Base-by-base conservation (phyloP, 1,284 basidiomycete genomes). In the Sanguinoderma infundibulare region DNA sequence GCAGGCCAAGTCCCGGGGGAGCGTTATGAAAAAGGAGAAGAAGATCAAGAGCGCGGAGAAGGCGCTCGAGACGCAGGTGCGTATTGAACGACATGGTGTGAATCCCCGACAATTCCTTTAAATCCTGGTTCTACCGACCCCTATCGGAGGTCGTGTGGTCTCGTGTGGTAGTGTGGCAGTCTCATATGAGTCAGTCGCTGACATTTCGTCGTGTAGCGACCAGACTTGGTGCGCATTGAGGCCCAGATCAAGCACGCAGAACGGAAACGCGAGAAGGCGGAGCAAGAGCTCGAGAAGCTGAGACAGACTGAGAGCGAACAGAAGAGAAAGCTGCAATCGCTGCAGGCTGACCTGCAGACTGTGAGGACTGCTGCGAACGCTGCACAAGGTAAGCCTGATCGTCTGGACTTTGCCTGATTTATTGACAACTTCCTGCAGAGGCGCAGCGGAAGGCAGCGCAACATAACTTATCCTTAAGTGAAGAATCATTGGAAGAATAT, bases 401-500 rank as follows among this genome's bases (percentile, higher is more conserved):
- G 2, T 3, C 17, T 0, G 6, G 28, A 2, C 6, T 17, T 17
- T 12, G 8, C 14, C 0, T 61, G 9, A 50, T 30, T 17, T 20
- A n/a, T 26, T 9, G 9, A 36, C 57, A 44, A 22, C 5, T 14
- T 7, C 57, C 54, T 5, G n/a, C 72, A 90, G 92, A 95, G 78
- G 87, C 88, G 40, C 92, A 94, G 70, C 81, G 91, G 59, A 86
- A 82, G 67, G 85, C 88, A 2, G 89, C 91, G 15, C 85, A 90
- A 67, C 79, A 87, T 50, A 95, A 94, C 50, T 79, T 94, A 46
- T 89, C 91, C 0, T 79, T 99, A 4, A 92, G 87, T 60, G 90
- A 94, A 70, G 90, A 92, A 58, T 94, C 91, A 69, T 78, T 98
- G 10, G 89, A 91, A 51, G 92, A 98, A 71, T 99, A 99, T 75